These are phyloP conservation scores for Hymenoscyphus albidus DNA, from an alignment of 2,329 filamentous ascomycete species.

Conservation along the genomic window DNA sequence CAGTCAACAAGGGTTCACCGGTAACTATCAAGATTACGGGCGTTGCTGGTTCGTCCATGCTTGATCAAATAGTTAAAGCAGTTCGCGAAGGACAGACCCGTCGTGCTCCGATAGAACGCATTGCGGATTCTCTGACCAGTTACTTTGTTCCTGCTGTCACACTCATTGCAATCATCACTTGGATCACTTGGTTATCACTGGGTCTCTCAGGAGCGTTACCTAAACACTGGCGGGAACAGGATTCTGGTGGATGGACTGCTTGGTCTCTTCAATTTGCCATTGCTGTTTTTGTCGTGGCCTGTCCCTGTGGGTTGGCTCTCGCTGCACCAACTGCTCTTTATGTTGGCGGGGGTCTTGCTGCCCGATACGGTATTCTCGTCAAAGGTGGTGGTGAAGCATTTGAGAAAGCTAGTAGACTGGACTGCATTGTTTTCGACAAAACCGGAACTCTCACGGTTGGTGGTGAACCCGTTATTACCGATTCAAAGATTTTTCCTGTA, in stretches of 20 bases:
- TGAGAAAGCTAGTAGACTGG: conserved; percentile 52
- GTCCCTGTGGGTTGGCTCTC: conserved; percentile 57
- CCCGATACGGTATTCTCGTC: conserved; percentile 53
- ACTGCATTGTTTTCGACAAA: conserved; percentile 57
- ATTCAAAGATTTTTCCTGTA: conserved; percentile 26
- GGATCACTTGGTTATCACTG: conserved; percentile 66
- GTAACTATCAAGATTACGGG: conserved; percentile 62
- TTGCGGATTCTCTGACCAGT: conserved; percentile 68
- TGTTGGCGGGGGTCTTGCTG: conserved; percentile 54
- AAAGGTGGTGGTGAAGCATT: conserved; percentile 58
- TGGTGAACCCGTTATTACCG: conserved; percentile 64
- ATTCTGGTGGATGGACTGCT: conserved; percentile 61
- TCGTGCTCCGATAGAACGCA: conserved; percentile 70
- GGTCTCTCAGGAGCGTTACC: conserved; percentile 58
- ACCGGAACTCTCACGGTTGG: conserved; percentile 56
- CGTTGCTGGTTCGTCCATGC: conserved; percentile 65
- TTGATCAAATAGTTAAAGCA: conserved; percentile 74
- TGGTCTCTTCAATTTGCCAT: conserved; percentile 77
- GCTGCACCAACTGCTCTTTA: conserved; percentile 57
- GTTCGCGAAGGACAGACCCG: conserved; percentile 75
- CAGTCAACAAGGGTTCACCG: conserved; percentile 65
- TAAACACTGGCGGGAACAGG: conserved; percentile 48
- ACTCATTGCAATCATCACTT: conserved; percentile 65
- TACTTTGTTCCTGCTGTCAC: conserved; percentile 76
- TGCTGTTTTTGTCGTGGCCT: conserved; percentile 57